These are phyloP conservation scores for Ganoderma multipileum DNA, from an alignment of 1,284 basidiomycete species.

Conservation along the genomic window DNA sequence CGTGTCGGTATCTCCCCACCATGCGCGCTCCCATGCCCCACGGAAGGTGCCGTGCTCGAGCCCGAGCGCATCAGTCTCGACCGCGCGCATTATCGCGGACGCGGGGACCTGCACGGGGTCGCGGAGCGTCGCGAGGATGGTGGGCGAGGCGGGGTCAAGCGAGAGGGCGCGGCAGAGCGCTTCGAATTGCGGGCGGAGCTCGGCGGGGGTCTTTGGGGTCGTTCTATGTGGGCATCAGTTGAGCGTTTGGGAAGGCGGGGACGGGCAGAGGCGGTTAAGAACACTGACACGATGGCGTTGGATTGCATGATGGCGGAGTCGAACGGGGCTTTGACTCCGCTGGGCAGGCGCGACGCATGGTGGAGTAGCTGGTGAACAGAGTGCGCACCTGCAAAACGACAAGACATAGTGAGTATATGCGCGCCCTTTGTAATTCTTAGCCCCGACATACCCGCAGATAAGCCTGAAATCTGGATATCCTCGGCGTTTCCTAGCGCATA, in stretches of 20 bases:
- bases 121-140: conserved; percentile 55
- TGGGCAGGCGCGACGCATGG: conserved; percentile 68
- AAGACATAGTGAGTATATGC: background rate
- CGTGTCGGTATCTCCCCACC: conserved; percentile 56
- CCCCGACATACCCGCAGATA: conserved; percentile 66
- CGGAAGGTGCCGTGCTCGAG: conserved; percentile 68
- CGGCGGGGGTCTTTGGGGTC: conserved; percentile 61
- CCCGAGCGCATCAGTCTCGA: conserved; percentile 62
- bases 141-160: conserved; percentile 57
- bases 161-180: conserved; percentile 62
- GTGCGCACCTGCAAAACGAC: conserved; percentile 60
- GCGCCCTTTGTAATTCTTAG: too few relatives aligned
- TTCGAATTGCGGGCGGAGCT: conserved; percentile 67
- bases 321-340: conserved; percentile 65
- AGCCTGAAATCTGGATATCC: conserved; percentile 67
- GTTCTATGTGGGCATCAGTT: conserved; percentile 37
- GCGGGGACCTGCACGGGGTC: conserved; percentile 57
- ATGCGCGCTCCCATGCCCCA: conserved; percentile 62
- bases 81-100: conserved; percentile 56
- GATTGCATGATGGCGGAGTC: conserved; percentile 71
- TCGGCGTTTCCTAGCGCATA: conserved; percentile 54
- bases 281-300: conserved; percentile 70
- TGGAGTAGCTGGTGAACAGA: conserved; percentile 79
- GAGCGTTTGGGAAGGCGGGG: background rate
- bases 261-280: conserved; percentile 10